Percentiles rank a stretch among this genome's conserved stretches.
Evolutionary conservation across 768 basidiomycete genomes (phyloP).

Genomic region (Holtermannia corniformis): DNA sequence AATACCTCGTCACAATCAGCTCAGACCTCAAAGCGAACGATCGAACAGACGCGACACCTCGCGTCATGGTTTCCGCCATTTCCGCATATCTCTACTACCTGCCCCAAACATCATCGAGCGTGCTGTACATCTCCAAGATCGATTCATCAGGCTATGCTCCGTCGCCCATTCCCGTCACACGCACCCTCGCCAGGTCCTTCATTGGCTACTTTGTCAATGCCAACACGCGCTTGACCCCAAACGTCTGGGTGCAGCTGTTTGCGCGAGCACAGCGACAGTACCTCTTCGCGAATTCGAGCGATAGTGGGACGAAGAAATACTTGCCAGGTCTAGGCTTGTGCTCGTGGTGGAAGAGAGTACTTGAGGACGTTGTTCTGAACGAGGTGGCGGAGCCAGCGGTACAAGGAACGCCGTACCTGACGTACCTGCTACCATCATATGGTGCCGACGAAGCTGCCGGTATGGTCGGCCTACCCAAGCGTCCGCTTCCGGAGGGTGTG

Average conservation of each 20-base stretch:
- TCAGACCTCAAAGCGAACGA: slow-evolving; percentile 45
- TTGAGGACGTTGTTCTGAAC: slow-evolving; percentile 51
- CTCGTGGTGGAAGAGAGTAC: slow-evolving; percentile 81
- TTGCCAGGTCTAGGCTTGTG: slow-evolving; percentile 70
- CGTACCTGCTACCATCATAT: slow-evolving; percentile 33
- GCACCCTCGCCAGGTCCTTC: slow-evolving; percentile 57
- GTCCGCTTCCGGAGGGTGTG: slow-evolving; percentile 14
- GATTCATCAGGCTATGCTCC: slow-evolving; percentile 76
- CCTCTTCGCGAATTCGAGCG: slow-evolving; percentile 78
- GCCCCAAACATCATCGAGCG: slow-evolving; percentile 56
- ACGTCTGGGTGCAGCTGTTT: slow-evolving; percentile 74
- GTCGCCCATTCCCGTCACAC: slow-evolving; percentile 48
- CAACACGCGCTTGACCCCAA: slow-evolving; percentile 52
- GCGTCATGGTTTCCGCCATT: slow-evolving; percentile 65
- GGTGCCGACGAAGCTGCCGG: slow-evolving; percentile 22
- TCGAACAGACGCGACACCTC: slow-evolving; percentile 10
- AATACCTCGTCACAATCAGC: slow-evolving; percentile 65
- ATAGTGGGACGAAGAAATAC: slow-evolving; percentile 59
- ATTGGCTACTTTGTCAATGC: slow-evolving; percentile 55
- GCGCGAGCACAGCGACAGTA: slow-evolving; percentile 86
- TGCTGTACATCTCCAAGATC: slow-evolving; percentile 87
- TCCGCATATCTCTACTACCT: slow-evolving; percentile 51
- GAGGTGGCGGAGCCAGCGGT: slow-evolving; percentile 26
- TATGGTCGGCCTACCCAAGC: slow-evolving; percentile 17
- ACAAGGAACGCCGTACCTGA: slow-evolving; percentile 5